Evolutionary conservation across 2,329 filamentous ascomycete genomes (phyloP).

Genomic region (Aureobasidium namibiae): DNA sequence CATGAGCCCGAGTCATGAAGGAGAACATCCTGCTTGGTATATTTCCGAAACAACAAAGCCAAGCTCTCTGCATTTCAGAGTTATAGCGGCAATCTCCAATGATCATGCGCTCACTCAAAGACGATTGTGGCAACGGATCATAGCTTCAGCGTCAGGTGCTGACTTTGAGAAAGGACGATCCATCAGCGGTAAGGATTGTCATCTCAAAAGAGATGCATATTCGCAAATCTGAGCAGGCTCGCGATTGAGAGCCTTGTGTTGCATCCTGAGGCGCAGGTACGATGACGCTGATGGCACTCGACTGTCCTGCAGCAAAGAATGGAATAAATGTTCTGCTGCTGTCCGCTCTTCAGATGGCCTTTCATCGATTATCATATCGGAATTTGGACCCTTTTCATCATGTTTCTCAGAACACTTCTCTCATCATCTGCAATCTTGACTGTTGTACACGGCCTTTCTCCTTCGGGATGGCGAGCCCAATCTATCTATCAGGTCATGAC

Average conservation of each 20-base stretch:
- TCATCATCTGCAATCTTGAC: background rate
- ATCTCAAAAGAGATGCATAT: background rate
- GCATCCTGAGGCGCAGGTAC: background rate
- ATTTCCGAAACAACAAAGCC: background rate
- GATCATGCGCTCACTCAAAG: background rate
- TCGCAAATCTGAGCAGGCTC: background rate
- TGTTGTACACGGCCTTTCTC: background rate
- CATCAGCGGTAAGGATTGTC: background rate
- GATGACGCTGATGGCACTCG: background rate
- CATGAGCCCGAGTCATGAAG: background rate
- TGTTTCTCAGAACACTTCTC: background rate
- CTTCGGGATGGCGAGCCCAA: constrained; percentile 30
- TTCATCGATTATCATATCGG: background rate
- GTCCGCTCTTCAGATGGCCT: background rate
- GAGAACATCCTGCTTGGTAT: background rate
- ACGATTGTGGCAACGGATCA: background rate
- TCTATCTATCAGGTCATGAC: constrained; percentile 37
- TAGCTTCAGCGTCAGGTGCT: background rate
- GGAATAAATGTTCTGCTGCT: background rate
- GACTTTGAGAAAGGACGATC: background rate
- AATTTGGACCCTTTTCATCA: background rate
- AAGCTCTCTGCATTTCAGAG: background rate
- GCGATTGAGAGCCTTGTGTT: background rate
- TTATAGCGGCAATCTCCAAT: background rate
- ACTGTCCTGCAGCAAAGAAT: background rate